phyloP scores from a whole-genome alignment of 352 stramenopile species.

The Pilasporangium apinafurcum region DNA sequence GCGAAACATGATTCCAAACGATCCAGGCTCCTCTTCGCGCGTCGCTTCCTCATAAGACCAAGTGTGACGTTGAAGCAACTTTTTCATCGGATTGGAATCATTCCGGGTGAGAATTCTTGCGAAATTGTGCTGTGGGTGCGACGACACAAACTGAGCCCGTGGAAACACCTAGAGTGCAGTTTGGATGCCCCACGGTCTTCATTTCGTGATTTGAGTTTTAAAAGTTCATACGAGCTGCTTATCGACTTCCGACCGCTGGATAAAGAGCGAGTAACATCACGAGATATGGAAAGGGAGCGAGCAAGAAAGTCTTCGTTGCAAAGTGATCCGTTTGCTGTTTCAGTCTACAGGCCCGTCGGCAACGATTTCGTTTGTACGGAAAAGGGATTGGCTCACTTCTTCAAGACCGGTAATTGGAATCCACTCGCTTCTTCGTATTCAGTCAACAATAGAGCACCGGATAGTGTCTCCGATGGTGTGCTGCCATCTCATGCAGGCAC shows the following conservation, averaged over 20 bases:
- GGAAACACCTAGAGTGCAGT: slow-evolving; percentile 49
- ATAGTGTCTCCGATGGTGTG: too few species aligned
- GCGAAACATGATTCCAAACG: slow-evolving; percentile 45
- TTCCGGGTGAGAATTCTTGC: slow-evolving; percentile 39
- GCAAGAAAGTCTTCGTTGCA: too few species aligned
- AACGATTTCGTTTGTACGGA: slow-evolving; percentile 55
- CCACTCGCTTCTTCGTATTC: slow-evolving; percentile 4
- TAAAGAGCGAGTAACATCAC: slow-evolving; percentile 17
- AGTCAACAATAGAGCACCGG: too few species aligned
- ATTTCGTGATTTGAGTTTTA: slow-evolving; percentile 31
- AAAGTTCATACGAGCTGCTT: slow-evolving; percentile 50
- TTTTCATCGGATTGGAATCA: slow-evolving; percentile 42
- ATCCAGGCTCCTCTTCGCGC: slow-evolving; percentile 51
- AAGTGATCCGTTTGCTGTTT: slow-evolving; percentile 32
- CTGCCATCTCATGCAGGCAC: too few species aligned
- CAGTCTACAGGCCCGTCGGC: slow-evolving; percentile 42
- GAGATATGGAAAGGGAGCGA: slow-evolving; percentile 5
- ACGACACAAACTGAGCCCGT: slow-evolving; percentile 43
- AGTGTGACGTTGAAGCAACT: slow-evolving; percentile 49
- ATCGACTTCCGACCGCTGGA: slow-evolving; percentile 55
- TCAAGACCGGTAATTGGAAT: slow-evolving; percentile 25
- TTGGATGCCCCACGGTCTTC: slow-evolving; percentile 32
- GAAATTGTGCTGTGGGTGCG: slow-evolving; percentile 64
- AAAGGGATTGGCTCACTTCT: slow-evolving; percentile 27
- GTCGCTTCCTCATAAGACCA: slow-evolving; percentile 30